Evolutionary conservation across 2,329 filamentous ascomycete species (phyloP).

Genomic region (Ascochyta clinopodiicola): DNA sequence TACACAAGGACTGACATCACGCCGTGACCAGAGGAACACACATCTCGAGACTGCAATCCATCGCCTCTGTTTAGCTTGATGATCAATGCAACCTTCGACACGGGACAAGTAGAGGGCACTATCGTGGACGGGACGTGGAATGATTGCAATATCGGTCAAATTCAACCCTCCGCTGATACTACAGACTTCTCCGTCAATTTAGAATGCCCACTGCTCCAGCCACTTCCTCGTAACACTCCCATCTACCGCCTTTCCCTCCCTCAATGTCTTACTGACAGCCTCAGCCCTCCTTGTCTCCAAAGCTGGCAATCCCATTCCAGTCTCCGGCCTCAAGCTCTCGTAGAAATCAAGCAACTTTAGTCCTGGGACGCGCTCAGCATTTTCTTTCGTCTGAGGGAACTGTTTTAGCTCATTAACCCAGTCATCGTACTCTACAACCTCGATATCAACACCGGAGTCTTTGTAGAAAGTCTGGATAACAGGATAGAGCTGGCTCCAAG

Average conservation of each 20-base stretch:
- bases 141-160: too few species aligned
- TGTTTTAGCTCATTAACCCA: slow-evolving; percentile 14
- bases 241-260: neutral
- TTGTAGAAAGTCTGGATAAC: slow-evolving; percentile 9
- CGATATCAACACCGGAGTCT: neutral
- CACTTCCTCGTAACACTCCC: slow-evolving; percentile 5
- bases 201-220: slow-evolving; percentile 10
- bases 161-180: too few species aligned
- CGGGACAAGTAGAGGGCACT: too few species aligned
- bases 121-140: too few species aligned
- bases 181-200: neutral
- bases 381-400: slow-evolving; percentile 15
- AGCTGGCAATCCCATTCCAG: slow-evolving; percentile 7
- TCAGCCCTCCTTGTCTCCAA: slow-evolving; percentile 8
- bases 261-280: neutral
- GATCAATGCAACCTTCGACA: too few species aligned
- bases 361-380: slow-evolving; percentile 14
- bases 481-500: slow-evolving; percentile 8
- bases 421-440: slow-evolving; percentile 9
- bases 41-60: too few species aligned
- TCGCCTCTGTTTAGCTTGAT: too few species aligned
- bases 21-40: too few species aligned
- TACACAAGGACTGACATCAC: too few species aligned
- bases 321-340: neutral
- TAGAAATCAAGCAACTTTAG: slow-evolving; percentile 20